Conservation (phyloP, 2,329 filamentous ascomycete species). For the Calonectria pseudoturangicola region DNA sequence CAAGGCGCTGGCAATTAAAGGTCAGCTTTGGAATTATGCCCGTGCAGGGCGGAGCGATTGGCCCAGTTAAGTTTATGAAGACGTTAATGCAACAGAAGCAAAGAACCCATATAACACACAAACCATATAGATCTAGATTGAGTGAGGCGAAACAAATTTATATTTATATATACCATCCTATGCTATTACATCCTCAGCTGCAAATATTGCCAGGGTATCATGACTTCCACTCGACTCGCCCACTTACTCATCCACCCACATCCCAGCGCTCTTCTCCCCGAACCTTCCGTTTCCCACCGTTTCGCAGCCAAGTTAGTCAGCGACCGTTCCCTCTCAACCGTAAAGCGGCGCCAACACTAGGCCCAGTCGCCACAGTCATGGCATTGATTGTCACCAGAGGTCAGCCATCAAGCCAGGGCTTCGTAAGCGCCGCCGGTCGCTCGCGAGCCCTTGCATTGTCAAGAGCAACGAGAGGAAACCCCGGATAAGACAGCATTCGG, state of each 20-base stretch:
- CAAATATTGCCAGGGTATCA: not conserved
- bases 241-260: not conserved
- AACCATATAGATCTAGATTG: not conserved
- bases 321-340: conserved; percentile 4
- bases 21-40: conserved; percentile 26
- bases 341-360: conserved; percentile 29
- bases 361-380: not conserved
- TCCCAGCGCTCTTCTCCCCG: conserved; percentile 19
- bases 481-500: conserved; percentile 12
- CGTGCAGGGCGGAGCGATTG: conserved; percentile 17
- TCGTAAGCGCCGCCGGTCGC: conserved; percentile 32
- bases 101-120: not conserved
- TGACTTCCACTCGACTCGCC: not conserved
- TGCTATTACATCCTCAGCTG: too few species aligned
- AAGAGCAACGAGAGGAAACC: conserved; percentile 36
- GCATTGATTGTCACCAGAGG: conserved; percentile 11
- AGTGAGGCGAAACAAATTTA: not conserved
- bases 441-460: conserved; percentile 38
- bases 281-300: conserved; percentile 29
- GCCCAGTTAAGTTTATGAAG: not conserved
- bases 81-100: not conserved
- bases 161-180: too few species aligned
- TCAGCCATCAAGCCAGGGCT: conserved; percentile 29
- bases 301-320: conserved; percentile 17
- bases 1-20: conserved; percentile 25